Percentiles rank a stretch among this genome's conserved stretches.
Conservation (phyloP, 1,139 yeast genomes). For the Geotrichum carabidarum region DNA sequence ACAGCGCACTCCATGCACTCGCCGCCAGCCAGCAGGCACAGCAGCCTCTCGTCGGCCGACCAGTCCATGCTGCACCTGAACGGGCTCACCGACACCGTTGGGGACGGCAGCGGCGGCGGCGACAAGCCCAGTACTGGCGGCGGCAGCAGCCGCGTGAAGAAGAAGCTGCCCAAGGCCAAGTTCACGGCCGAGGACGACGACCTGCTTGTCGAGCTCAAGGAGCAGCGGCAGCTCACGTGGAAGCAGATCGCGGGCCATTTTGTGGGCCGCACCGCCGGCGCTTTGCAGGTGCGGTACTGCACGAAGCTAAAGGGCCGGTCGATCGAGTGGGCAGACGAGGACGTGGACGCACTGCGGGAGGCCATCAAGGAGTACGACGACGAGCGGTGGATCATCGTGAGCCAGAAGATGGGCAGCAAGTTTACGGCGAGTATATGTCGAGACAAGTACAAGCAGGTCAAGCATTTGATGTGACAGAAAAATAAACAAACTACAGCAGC, state of each 20-base stretch:
- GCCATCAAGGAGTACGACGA: constrained; percentile 30
- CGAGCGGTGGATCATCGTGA: constrained; percentile 29
- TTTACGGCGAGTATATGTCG: constrained; percentile 28
- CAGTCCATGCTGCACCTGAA: neutral
- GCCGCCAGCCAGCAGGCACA: constrained; percentile 2
- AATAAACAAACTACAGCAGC: too few relatives aligned
- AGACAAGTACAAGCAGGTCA: constrained; percentile 25
- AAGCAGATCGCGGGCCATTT: constrained; percentile 32
- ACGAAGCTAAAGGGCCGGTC: constrained; percentile 29
- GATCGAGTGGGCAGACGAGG: constrained; percentile 28
- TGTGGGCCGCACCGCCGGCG: constrained; percentile 33
- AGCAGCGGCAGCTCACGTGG: constrained; percentile 30
- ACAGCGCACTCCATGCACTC: too few relatives aligned
- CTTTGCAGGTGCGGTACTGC: constrained; percentile 34
- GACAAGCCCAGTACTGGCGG: too few relatives aligned
- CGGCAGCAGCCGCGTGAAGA: neutral
- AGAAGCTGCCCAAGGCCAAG: constrained; percentile 25
- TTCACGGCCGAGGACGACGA: constrained; percentile 32
- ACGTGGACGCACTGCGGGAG: constrained; percentile 23
- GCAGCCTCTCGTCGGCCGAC: constrained; percentile 5
- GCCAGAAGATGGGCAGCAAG: constrained; percentile 28
- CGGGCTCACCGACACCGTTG: too few relatives aligned
- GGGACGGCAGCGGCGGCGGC: too few relatives aligned
- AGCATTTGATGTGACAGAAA: too few relatives aligned
- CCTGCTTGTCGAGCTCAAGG: constrained; percentile 30